phyloP scores from a whole-genome alignment of 2,329 filamentous ascomycete genomes.

The Lasiodiplodia sp. region DNA sequence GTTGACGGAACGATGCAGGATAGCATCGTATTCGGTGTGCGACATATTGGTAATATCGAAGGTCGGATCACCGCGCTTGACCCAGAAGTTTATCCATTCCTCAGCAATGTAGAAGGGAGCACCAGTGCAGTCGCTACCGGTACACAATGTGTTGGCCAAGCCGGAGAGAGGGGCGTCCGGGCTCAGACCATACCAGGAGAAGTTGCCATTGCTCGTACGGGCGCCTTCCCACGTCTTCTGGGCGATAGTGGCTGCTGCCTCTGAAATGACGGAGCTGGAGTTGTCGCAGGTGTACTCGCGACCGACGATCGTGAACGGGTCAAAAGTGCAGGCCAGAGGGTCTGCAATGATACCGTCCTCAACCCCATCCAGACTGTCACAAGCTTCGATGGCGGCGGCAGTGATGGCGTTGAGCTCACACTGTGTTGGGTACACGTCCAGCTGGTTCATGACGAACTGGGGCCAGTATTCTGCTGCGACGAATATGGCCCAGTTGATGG shows the following conservation, averaged over 20 bases:
- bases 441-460: constrained; percentile 42
- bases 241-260: constrained; percentile 41
- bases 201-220: constrained; percentile 32
- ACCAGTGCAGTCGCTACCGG: constrained; percentile 31
- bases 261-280: constrained; percentile 37
- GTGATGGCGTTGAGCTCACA: constrained; percentile 34
- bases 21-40: constrained; percentile 35
- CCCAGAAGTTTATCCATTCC: constrained; percentile 33
- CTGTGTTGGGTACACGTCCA: constrained; percentile 34
- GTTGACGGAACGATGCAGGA: constrained; percentile 38
- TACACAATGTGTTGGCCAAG: constrained; percentile 33
- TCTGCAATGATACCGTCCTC: constrained; percentile 13
- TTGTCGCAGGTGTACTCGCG: constrained; percentile 36
- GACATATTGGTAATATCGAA: constrained; percentile 38
- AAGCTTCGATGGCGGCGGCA: constrained; percentile 29
- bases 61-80: constrained; percentile 31
- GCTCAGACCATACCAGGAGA: constrained; percentile 46
- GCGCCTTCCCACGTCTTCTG: constrained; percentile 44
- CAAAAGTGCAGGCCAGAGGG: constrained; percentile 2
- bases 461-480: constrained; percentile 38
- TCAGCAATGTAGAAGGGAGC: constrained; percentile 30
- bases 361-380: constrained; percentile 32
- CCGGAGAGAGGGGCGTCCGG: constrained; percentile 38
- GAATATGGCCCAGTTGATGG: constrained; percentile 45
- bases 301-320: constrained; percentile 36